phyloP scores from a whole-genome alignment of 495 filamentous ascomycete species.

The Symbiotaphrina buchneri region DNA sequence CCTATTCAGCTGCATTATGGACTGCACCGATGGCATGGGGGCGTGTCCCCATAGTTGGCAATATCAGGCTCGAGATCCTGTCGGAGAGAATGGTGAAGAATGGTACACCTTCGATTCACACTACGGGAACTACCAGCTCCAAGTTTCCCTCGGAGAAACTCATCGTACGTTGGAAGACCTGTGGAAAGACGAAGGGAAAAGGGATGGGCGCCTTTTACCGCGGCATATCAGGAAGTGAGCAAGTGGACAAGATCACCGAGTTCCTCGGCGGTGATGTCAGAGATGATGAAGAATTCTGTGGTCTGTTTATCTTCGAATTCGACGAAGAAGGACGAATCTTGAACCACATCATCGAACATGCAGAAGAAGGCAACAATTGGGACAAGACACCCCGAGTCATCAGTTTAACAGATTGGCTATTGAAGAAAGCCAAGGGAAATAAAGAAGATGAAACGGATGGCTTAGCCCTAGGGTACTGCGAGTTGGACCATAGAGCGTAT shows the following conservation, averaged over 20 bases:
- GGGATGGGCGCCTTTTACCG: slow-evolving; percentile 15
- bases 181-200: slow-evolving; percentile 17
- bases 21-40: slow-evolving; percentile 92
- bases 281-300: slow-evolving; percentile 40
- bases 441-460: not conserved
- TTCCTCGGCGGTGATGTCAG: slow-evolving; percentile 17
- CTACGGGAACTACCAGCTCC: too few species aligned
- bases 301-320: slow-evolving; percentile 88
- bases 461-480: slow-evolving; percentile 2
- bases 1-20: slow-evolving; percentile 86
- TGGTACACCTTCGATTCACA: slow-evolving; percentile 2
- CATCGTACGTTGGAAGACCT: slow-evolving; percentile 68
- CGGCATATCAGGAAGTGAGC: slow-evolving; percentile 16
- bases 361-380: slow-evolving; percentile 37
- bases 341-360: slow-evolving; percentile 84
- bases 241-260: slow-evolving; percentile 25
- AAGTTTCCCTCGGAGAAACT: slow-evolving; percentile 47
- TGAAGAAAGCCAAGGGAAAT: slow-evolving; percentile 1
- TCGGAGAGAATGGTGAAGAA: slow-evolving; percentile 63
- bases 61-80: slow-evolving; percentile 66
- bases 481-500: too few species aligned
- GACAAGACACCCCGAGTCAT: slow-evolving; percentile 2
- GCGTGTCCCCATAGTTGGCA: slow-evolving; percentile 67
- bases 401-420: slow-evolving; percentile 4
- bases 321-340: slow-evolving; percentile 69